These are phyloP conservation scores for Trametes hirsuta DNA, from an alignment of 1,284 basidiomycete species.

Conservation along the genomic window DNA sequence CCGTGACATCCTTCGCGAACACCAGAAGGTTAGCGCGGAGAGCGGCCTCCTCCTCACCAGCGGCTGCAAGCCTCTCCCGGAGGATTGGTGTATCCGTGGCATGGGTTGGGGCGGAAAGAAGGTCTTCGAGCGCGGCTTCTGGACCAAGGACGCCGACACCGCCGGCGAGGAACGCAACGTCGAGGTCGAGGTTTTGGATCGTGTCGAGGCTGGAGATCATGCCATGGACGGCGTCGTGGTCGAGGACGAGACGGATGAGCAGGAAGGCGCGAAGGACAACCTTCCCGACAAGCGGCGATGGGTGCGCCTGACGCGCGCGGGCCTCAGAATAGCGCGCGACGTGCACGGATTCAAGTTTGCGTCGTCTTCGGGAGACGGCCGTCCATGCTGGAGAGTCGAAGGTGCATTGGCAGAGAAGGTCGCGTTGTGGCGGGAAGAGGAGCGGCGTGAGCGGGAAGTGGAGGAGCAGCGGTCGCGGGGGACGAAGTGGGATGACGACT, in stretches of 20 bases:
- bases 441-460: slow-evolving; percentile 62
- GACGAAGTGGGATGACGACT: slow-evolving; percentile 60
- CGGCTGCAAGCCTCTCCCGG: slow-evolving; percentile 75
- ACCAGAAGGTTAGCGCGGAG: slow-evolving; percentile 32
- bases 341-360: slow-evolving; percentile 78
- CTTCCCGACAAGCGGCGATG: slow-evolving; percentile 52
- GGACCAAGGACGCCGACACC: slow-evolving; percentile 53
- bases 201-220: slow-evolving; percentile 52
- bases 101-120: slow-evolving; percentile 93
- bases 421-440: slow-evolving; percentile 70
- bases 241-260: slow-evolving; percentile 70
- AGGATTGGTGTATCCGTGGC: slow-evolving; percentile 95
- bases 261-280: slow-evolving; percentile 37
- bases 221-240: slow-evolving; percentile 73
- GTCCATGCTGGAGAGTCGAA: slow-evolving; percentile 67
- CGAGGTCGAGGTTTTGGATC: slow-evolving; percentile 83
- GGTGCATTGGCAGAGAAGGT: slow-evolving; percentile 75
- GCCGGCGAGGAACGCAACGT: slow-evolving; percentile 61
- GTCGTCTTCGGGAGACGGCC: slow-evolving; percentile 43
- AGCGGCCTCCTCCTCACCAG: slow-evolving; percentile 56
- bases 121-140: slow-evolving; percentile 91
- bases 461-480: slow-evolving; percentile 67
- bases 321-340: slow-evolving; percentile 66
- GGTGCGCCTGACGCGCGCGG: slow-evolving; percentile 76
- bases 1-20: slow-evolving; percentile 46